Evolutionary conservation across 768 basidiomycete genomes (phyloP).

Genomic region (Exidia glandulosa): DNA sequence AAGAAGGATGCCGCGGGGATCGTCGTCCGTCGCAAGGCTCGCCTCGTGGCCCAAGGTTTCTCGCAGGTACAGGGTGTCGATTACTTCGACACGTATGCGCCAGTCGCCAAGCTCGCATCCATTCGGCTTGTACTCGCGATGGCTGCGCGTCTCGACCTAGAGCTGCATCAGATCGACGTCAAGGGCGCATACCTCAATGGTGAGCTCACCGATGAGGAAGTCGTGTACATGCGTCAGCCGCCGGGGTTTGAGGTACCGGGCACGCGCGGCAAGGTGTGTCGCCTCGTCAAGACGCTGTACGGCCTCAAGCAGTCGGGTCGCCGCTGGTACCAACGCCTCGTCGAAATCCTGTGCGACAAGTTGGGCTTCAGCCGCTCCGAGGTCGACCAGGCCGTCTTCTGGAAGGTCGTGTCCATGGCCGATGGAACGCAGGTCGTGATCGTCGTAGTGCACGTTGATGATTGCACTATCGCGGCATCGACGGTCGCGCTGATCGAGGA

Average conservation of each 20-base stretch:
- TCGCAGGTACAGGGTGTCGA: slow-evolving; percentile 24
- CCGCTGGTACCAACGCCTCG: slow-evolving; percentile 13
- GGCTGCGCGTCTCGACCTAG: slow-evolving; percentile 3
- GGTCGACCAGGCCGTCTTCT: slow-evolving; percentile 14
- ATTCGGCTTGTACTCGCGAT: slow-evolving; percentile 10
- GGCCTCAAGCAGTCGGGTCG: slow-evolving; percentile 18
- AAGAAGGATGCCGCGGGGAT: slow-evolving; percentile 29
- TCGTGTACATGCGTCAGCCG: slow-evolving; percentile 15
- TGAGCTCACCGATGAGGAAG: slow-evolving; percentile 3
- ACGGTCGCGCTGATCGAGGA: neutral
- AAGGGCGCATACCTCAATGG: slow-evolving; percentile 6
- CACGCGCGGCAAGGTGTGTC: slow-evolving; percentile 8
- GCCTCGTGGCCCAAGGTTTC: slow-evolving; percentile 31
- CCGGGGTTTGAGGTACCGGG: slow-evolving; percentile 8
- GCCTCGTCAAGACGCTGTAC: slow-evolving; percentile 18
- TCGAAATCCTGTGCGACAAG: slow-evolving; percentile 2
- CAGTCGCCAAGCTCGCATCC: slow-evolving; percentile 15
- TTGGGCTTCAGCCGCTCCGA: slow-evolving; percentile 8
- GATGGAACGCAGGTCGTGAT: neutral
- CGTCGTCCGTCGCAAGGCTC: slow-evolving; percentile 26
- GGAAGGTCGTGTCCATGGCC: neutral
- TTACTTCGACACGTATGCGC: slow-evolving; percentile 27
- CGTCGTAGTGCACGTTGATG: slow-evolving; percentile 19
- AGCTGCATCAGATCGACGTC: slow-evolving; percentile 8
- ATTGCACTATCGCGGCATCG: slow-evolving; percentile 6